Evolutionary conservation across 2,329 filamentous ascomycete genomes (phyloP), one percentile per base, ranked within the genome.

Genomic region (Rasamsonia emersonii): DNA sequence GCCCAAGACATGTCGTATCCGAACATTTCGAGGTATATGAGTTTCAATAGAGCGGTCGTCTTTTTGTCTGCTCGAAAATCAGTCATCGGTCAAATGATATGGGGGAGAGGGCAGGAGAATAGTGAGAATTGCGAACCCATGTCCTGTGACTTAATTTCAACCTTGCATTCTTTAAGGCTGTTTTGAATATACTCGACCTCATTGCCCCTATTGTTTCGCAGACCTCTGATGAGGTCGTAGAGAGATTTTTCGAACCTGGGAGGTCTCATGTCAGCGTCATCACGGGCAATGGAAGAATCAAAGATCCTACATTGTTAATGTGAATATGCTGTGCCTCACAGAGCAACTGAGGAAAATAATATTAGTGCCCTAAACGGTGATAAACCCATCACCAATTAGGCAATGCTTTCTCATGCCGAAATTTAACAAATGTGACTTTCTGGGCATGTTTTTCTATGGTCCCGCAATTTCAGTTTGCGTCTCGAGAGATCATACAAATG

Each of bases 1-100:
- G 91, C 91, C 91, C 91, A 98, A 3, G 89, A 95, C 91, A 98
- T 98, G 62, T 96, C 91, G 57, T 96, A 84, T 9, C 91, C 91
- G 47, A 96, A 88, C 91, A 98, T 98, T 59, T 98, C 91, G 44
- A 98, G 76, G 58, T 98, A 98, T 32, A 95, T 81, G 48, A 98
- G 74, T 68, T 98, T 98, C 52, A 98, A 69, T 33, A 98, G 72
- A 27, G 91, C 91, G 19, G 86, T 96, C 13, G 91, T 88, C 70
- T 98, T 98, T 62, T 94, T 74, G 65, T 96, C 88, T 85, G 20
- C 13, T 39, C 24, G 21, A 37, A 32, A 28, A 33, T 39, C 32
- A 46, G 37, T 24, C 19, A 30, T 19, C 16, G 24, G 6, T 24
- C 9, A 10, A 10, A 27, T 32, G 13, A 9, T 21, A 9, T 9